Conservation (phyloP, 192 early-diverging fungal species). For the Rhizophagus sp. region DNA sequence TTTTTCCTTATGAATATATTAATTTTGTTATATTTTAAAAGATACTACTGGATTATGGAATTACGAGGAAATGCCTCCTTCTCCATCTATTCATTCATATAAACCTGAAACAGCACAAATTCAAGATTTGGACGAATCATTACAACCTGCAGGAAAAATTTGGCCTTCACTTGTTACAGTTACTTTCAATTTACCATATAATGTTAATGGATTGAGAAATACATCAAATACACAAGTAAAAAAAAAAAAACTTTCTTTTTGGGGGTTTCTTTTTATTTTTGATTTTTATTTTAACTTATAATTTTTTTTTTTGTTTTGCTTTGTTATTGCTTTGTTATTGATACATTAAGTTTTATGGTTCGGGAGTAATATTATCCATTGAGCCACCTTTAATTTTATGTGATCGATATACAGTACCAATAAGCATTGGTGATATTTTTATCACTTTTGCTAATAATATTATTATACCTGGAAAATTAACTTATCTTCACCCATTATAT, state of each 20-base stretch:
- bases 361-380: constrained; percentile 78
- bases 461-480: constrained; percentile 81
- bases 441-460: constrained; percentile 86
- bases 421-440: constrained; percentile 74
- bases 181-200: constrained; percentile 76
- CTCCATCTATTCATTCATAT: constrained; percentile 47
- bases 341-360: constrained; percentile 51
- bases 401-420: constrained; percentile 77
- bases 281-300: too few relatives aligned
- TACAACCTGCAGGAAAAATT: constrained; percentile 68
- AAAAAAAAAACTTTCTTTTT: not conserved
- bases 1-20: not conserved
- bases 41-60: constrained; percentile 81
- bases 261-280: too few relatives aligned
- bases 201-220: constrained; percentile 69
- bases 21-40: constrained; percentile 8
- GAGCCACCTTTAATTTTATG: constrained; percentile 80
- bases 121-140: constrained; percentile 64
- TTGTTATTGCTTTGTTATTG: not conserved
- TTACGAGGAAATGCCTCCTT: constrained; percentile 67
- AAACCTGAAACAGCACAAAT: constrained; percentile 71
- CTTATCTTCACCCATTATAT: constrained; percentile 85
- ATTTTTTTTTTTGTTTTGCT: too few relatives aligned
- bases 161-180: constrained; percentile 85
- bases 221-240: constrained; percentile 45